Evolutionary conservation across 352 stramenopile species (phyloP), one percentile per base, ranked within the genome.

Genomic region (Pythium angustatum): DNA sequence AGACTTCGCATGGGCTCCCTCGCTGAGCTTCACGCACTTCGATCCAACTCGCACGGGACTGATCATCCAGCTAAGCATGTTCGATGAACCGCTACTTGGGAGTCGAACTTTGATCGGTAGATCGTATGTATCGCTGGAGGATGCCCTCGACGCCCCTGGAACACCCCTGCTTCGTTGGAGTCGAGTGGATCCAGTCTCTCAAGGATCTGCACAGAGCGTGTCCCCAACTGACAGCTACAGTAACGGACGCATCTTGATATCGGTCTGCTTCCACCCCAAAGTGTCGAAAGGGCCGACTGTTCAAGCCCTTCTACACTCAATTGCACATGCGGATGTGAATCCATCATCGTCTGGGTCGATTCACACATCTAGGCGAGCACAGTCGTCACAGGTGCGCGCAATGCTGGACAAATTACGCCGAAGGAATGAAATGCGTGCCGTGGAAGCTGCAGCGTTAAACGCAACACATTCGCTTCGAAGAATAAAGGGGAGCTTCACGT

Each of bases 221-320:
- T 21, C 21, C 12, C 8, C 34, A 36, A 41, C 19, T 27, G 2
- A 1, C 24, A 41, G 11, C 34, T 19, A 41, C 34, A 41, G 2
- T 24, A 14, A 44, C 24, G 49, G 27, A n/a, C 48, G 41, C 11
- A 12, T 69, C 14, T 31, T 64, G 26, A 21, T 69, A 12, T 53
- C 58, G 12, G 48, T 61, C 24, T 58, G 36, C 54, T 72, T 69
- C 34, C 66, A 72, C 49, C 66, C 66, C 8, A 72, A 34, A 15
- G 66, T 69, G 9, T 50, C 57, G 9, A 55, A 56, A 12, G 57
- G 57, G 21, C 57, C 57, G 4, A 64, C 57, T 22, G 22, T 64
- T 11, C 31, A 21, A 24, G 17, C 5, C 5, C 48, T 58, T 38
- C 33, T 50, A 14, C 22, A 40, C 30, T 24, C 10, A 27, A 15